Base-by-base conservation (phyloP, 2,329 filamentous ascomycete species). In the Apiospora rasikravindrae region DNA sequence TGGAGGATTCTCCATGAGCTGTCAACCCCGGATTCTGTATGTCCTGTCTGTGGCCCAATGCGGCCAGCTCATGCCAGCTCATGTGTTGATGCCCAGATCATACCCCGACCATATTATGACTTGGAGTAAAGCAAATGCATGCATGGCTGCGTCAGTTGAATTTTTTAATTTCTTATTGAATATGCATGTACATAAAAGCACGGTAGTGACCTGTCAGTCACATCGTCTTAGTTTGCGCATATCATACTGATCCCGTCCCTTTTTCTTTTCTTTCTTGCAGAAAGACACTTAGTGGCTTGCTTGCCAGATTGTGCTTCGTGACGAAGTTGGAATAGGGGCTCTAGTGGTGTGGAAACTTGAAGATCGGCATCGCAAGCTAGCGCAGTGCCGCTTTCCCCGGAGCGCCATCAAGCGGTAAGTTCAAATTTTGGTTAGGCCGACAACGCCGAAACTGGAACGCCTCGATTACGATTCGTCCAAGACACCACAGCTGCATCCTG, bases 331-430 rank as follows among this genome's bases (percentile, higher is more conserved):
- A 19, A n/a, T n/a, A 64, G 33, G 33, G 49, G 29, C 29, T 22
- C 10, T 19, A 33, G 40, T 40, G 40, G 40, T 64, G 57, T 64
- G 57, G 57, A 40, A 40, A 40, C n/a, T 14, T 11, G 40, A 26
- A 26, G n/a, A 51, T 51, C 49, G 49, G 49, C n/a, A 51, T 40
- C 57, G 33, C 22, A 6, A 40, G 33, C 57, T 64, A 64, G 33
- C 33, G 29, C n/a, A 40, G 33, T 64, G 33, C 57, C 57, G 33
- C 57, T 64, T 64, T 40, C 57, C 33, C 53, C 53, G 53, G 53
- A n/a, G 29, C 33, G 33, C 33, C 40, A 10, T 1, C 11, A 14
- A n/a, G 57, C 33, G 57, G 19, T 33, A 33, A 22, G 16, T 33
- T 22, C 53, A 33, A 61, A 57, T 29, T 22, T 37, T 61, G 53